A percentile compares a stretch with the other conserved stretches of the same genome.
These are phyloP conservation scores for Fraxinus excelsior DNA, from an alignment of 257 asterid genomes.

Conservation along the genomic window DNA sequence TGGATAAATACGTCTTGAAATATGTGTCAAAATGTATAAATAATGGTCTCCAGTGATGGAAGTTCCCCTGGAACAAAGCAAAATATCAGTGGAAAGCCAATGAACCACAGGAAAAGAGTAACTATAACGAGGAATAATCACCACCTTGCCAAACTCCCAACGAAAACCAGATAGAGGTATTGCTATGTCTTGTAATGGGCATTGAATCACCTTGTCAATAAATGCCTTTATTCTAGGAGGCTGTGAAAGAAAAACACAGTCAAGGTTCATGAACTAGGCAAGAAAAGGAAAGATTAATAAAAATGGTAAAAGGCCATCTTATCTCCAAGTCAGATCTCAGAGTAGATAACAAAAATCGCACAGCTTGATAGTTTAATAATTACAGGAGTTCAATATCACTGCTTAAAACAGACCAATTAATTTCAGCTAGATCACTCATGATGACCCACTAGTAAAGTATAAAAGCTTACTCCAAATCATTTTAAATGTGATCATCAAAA, in stretches of 20 bases:
- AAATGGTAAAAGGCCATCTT: slow-evolving; percentile 5
- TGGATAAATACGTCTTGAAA: slow-evolving; percentile 73
- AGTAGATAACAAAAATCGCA: slow-evolving; percentile 2
- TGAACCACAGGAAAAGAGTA: slow-evolving; percentile 12
- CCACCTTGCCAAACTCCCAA: slow-evolving; percentile 97
- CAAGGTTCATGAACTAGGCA: slow-evolving; percentile 24
- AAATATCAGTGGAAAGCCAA: slow-evolving; percentile 21
- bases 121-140: slow-evolving; percentile 7
- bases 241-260: slow-evolving; percentile 51
- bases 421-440: not conserved
- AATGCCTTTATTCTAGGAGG: slow-evolving; percentile 77
- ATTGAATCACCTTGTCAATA: slow-evolving; percentile 89
- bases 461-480: not conserved
- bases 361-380: slow-evolving; percentile 7
- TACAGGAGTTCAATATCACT: not conserved
- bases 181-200: slow-evolving; percentile 92
- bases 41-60: slow-evolving; percentile 94
- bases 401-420: not conserved
- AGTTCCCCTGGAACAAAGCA: slow-evolving; percentile 74
- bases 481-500: not conserved
- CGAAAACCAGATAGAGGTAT: slow-evolving; percentile 90
- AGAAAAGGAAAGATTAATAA: slow-evolving; percentile 1
- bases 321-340: not conserved
- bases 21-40: slow-evolving; percentile 90
- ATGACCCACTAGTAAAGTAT: not conserved